A percentile compares a stretch with the other conserved stretches of the same genome.
phyloP scores from a whole-genome alignment of 345 rosid genomes.

The Populus simonii region DNA sequence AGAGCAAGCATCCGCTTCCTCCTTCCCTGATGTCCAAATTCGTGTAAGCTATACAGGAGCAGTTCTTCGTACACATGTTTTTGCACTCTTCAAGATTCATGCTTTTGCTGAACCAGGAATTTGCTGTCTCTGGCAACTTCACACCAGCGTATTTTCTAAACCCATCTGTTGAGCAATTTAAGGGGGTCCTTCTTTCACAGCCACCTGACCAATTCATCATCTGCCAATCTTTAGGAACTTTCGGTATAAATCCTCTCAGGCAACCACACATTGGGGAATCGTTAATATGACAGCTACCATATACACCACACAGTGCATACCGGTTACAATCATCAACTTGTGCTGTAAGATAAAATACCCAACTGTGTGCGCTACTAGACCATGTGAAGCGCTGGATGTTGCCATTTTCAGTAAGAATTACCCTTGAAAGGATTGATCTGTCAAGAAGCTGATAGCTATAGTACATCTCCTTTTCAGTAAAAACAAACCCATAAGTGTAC shows the following conservation, averaged over 20 bases:
- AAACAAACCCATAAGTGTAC: background rate
- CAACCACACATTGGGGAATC: background rate
- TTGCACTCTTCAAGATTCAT: slow-evolving; percentile 3
- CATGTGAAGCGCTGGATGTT: background rate
- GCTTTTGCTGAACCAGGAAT: background rate
- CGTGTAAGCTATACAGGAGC: background rate
- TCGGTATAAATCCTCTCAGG: background rate
- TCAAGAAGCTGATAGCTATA: background rate
- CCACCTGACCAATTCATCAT: background rate
- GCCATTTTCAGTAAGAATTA: background rate
- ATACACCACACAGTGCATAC: background rate
- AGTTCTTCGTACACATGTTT: background rate
- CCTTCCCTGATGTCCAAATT: slow-evolving; percentile 7
- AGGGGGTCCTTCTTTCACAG: background rate
- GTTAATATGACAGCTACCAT: background rate
- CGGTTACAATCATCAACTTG: background rate
- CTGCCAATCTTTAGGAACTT: background rate
- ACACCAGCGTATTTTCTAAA: slow-evolving; percentile 13
- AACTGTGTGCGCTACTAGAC: background rate
- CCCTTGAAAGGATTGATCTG: background rate
- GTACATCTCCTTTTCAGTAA: background rate
- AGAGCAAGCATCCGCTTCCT: slow-evolving; percentile 13
- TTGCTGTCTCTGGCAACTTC: slow-evolving; percentile 6
- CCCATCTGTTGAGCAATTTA: background rate
- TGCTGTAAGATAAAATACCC: background rate